A percentile compares a stretch with the other conserved stretches of the same genome.
phyloP scores from a whole-genome alignment of 768 basidiomycete genomes.

The Lactarius deliciosus region DNA sequence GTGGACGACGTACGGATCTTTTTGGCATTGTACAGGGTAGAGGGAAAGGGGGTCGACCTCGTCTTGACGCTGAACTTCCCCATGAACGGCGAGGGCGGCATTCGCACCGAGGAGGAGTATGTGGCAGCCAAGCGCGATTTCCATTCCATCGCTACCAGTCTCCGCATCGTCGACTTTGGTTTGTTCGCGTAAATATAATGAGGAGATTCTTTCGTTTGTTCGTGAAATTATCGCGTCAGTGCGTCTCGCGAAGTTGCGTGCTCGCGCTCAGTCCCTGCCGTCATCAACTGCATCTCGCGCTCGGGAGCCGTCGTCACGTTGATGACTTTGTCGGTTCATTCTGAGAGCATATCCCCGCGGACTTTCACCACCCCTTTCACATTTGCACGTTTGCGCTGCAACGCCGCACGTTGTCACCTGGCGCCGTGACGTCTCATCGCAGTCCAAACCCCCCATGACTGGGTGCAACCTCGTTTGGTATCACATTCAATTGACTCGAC shows the following conservation, averaged over 20 bases:
- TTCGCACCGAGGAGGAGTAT: conserved; percentile 42
- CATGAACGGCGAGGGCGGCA: conserved; percentile 45
- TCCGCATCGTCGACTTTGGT: conserved; percentile 64
- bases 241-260: background rate
- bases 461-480: background rate
- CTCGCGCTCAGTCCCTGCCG: background rate
- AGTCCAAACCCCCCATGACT: background rate
- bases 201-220: background rate
- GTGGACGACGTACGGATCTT: conserved; percentile 73
- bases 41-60: conserved; percentile 70
- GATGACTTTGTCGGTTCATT: background rate
- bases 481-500: conserved; percentile 3
- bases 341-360: background rate
- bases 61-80: conserved; percentile 87
- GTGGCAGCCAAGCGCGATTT: conserved; percentile 50
- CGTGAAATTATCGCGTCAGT: background rate
- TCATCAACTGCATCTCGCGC: no score
- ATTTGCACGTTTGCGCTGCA: background rate
- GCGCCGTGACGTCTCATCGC: background rate
- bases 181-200: conserved; percentile 57
- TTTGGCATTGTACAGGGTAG: conserved; percentile 79
- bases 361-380: background rate
- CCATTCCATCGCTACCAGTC: conserved; percentile 50
- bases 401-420: background rate
- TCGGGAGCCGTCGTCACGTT: background rate